Evolutionary conservation across 73 alveolate genomes (phyloP).

Genomic region (Stentor roeselii): DNA sequence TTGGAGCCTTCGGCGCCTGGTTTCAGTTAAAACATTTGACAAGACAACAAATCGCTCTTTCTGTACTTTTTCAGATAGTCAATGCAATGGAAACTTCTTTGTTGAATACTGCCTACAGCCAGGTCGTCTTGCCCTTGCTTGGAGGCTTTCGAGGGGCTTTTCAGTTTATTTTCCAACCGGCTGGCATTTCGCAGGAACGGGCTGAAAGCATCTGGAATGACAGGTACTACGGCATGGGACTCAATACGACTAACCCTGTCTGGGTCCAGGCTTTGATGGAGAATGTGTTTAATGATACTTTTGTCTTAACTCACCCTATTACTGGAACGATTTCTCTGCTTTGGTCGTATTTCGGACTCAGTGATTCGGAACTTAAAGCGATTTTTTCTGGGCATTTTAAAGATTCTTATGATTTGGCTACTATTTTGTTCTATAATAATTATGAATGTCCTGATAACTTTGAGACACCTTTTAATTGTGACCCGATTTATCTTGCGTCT

Average conservation of each 20-base stretch:
- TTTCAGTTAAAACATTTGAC: constrained; percentile 3
- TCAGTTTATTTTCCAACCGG: not conserved
- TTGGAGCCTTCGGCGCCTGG: constrained; percentile 33
- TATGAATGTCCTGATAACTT: not conserved
- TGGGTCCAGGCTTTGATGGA: constrained; percentile 17
- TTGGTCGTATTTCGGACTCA: not conserved
- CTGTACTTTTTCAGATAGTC: not conserved
- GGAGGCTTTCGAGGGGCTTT: not conserved
- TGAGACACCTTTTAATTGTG: not conserved
- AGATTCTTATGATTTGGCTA: not conserved
- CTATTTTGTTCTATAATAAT: not conserved
- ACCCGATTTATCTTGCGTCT: constrained; percentile 17
- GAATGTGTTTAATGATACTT: not conserved
- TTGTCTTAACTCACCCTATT: not conserved
- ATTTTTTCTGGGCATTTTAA: not conserved
- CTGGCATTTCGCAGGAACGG: constrained; percentile 15
- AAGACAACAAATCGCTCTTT: constrained; percentile 10
- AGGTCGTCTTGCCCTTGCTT: not conserved
- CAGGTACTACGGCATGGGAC: constrained; percentile 8
- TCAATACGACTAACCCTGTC: not conserved
- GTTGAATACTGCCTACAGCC: not conserved
- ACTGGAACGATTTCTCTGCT: not conserved
- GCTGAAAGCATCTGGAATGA: constrained; percentile 14
- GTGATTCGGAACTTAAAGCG: not conserved
- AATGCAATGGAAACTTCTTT: not conserved